Conservation (phyloP, 2,329 filamentous ascomycete species). For the Graphiopsis chlorocephala region DNA sequence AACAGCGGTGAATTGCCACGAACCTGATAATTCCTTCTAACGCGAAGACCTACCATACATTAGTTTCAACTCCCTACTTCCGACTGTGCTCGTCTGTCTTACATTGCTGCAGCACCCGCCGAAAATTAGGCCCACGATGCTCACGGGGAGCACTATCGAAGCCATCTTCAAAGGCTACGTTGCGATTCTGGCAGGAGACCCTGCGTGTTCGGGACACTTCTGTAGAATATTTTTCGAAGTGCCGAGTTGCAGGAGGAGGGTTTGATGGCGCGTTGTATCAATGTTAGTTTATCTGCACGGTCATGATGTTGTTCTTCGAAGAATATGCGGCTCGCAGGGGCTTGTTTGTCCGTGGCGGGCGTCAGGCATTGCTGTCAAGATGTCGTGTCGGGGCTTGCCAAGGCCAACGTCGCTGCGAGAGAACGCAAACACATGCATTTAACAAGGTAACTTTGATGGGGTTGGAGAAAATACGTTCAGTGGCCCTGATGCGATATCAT, state of each 20-base stretch:
- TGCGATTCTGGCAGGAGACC: neutral
- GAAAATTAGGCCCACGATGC: constrained; percentile 82
- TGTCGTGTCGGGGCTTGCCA: neutral
- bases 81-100: constrained; percentile 36
- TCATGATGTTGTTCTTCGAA: neutral
- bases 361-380: neutral
- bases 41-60: constrained; percentile 71
- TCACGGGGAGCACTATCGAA: constrained; percentile 19
- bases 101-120: constrained; percentile 95
- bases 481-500: no score
- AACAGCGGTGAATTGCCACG: constrained; percentile 37
- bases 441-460: no score
- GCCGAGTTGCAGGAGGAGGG: neutral
- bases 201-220: neutral
- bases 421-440: no score
- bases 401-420: neutral
- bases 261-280: neutral
- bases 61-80: constrained; percentile 19
- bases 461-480: neutral
- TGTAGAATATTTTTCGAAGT: neutral
- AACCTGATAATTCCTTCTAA: constrained; percentile 93
- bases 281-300: neutral
- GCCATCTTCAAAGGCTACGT: constrained; percentile 4
- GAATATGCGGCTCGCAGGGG: neutral
- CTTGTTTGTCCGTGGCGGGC: neutral